A percentile compares a stretch with the other conserved stretches of the same genome.
Evolutionary conservation across 805 yeast genomes (phyloP).

Genomic region (Yamadazyma insecticola): DNA sequence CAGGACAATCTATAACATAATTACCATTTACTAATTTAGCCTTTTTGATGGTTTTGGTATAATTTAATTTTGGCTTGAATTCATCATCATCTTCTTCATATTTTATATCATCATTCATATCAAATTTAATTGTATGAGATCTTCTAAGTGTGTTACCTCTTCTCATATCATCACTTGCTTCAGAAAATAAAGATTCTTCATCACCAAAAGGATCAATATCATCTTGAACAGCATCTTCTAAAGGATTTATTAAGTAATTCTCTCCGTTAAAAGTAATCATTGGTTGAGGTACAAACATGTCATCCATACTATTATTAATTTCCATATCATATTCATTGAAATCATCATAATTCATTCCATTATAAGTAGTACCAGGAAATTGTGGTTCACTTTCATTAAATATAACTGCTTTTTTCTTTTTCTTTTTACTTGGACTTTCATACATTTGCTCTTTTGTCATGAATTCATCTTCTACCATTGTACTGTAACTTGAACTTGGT

Average conservation of each 20-base stretch:
- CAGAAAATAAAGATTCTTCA: conserved; percentile 39
- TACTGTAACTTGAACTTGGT: conserved; percentile 9
- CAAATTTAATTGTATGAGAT: conserved; percentile 8
- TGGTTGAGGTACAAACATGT: conserved; percentile 2
- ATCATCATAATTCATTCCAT: conserved; percentile 8
- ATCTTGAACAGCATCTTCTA: conserved; percentile 35
- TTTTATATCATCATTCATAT: conserved; percentile 1
- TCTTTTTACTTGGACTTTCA: conserved; percentile 3
- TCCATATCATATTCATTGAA: conserved; percentile 5
- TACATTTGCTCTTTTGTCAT: too few species aligned
- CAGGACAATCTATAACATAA: conserved; percentile 41
- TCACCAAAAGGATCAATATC: conserved; percentile 39
- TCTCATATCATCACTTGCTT: conserved; percentile 35
- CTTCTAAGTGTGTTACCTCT: conserved; percentile 25
- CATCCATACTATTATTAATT: conserved; percentile 3
- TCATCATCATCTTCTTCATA: conserved; percentile 27
- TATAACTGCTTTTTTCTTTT: conserved; percentile 21
- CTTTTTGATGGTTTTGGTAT: conserved; percentile 40
- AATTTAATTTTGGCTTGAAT: conserved; percentile 36
- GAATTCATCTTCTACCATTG: conserved; percentile 10
- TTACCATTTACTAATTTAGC: conserved; percentile 40
- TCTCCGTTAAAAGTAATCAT: conserved; percentile 28
- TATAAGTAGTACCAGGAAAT: conserved; percentile 25
- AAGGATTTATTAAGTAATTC: conserved; percentile 34
- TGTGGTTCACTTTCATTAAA: conserved; percentile 28